Base-by-base conservation (phyloP, 2,329 filamentous ascomycete species). In the Chaetomium globosum region DNA sequence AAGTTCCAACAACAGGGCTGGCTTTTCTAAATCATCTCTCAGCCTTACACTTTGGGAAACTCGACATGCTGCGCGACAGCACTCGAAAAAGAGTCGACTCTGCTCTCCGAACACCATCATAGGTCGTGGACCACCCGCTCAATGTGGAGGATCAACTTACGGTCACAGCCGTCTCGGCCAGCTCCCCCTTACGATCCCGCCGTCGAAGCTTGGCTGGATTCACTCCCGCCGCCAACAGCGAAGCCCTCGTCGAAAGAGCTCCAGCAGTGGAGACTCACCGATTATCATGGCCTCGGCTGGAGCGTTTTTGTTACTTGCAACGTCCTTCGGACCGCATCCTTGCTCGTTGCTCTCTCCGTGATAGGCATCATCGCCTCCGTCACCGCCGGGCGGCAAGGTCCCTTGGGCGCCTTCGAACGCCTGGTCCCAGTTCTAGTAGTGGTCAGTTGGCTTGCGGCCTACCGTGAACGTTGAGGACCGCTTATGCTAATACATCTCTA, bases 171-270 rank as follows among this genome's bases (percentile, higher is more conserved):
- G 61, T 55, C 66, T 46, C 68, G 68, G 63, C 67, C 67, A 28
- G 26, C 67, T 23, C 59, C 68, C 12, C 30, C 51, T 9, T 67
- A 54, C 49, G 61, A 70, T 33, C 65, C 63, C 36, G n/a, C 59
- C 23, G 57, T 70, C 53, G 68, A 70, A 61, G 63, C 65, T 39
- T 70, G 68, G 68, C 65, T 70, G 2, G 67, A 70, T 16, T 61
- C 60, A 3, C 59, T 70, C 16, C 68, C 67, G 2, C 61, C 48
- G 16, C 66, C 63, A 6, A 2, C 56, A 16, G 23, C 33, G 21
- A 51, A 53, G 30, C 67, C 67, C 8, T 66, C 68, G 21, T 8
- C 26, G 3, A 61, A 31, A 21, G 67, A 69, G n/a, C 60, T 68
- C 28, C 4, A 43, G 1, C 68, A 71, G 51, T 71, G 68, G 68